Conservation (phyloP, 768 basidiomycete genomes). For the Phallus indusiatus region DNA sequence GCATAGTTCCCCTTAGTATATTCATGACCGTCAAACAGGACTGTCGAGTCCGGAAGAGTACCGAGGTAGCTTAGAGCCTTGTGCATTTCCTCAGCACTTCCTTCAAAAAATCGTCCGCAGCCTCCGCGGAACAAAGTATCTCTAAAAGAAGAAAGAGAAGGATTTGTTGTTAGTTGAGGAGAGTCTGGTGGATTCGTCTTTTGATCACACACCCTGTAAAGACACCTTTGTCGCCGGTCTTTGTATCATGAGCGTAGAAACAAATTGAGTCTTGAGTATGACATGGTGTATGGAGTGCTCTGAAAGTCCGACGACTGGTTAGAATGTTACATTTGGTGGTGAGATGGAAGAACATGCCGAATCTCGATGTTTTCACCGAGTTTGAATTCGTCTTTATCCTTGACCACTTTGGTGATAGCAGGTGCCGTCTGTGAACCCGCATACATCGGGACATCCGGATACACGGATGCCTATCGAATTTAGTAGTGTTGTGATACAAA, state of each 20-base stretch:
- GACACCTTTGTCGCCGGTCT: slow-evolving; percentile 55
- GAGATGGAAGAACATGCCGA: slow-evolving; percentile 31
- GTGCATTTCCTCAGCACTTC: slow-evolving; percentile 72
- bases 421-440: slow-evolving; percentile 70
- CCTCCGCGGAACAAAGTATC: slow-evolving; percentile 83
- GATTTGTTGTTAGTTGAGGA: not conserved
- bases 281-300: slow-evolving; percentile 77
- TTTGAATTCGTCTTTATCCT: slow-evolving; percentile 72
- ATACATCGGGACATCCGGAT: slow-evolving; percentile 49
- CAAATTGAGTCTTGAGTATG: slow-evolving; percentile 97
- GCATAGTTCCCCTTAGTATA: slow-evolving; percentile 70
- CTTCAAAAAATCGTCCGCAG: slow-evolving; percentile 94
- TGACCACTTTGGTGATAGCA: slow-evolving; percentile 62
- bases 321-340: not conserved
- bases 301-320: not conserved
- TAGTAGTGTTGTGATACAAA: not conserved
- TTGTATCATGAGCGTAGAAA: slow-evolving; percentile 59
- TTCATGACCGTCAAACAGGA: slow-evolving; percentile 87
- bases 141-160: slow-evolving; percentile 14
- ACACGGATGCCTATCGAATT: slow-evolving; percentile 30
- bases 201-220: slow-evolving; percentile 69
- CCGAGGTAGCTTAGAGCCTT: slow-evolving; percentile 60
- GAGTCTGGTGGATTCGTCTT: slow-evolving; percentile 1
- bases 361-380: slow-evolving; percentile 57
- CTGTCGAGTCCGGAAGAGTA: slow-evolving; percentile 66